These are phyloP conservation scores for Epichloe amarillans DNA, from an alignment of 2,329 filamentous ascomycete species.

Conservation along the genomic window DNA sequence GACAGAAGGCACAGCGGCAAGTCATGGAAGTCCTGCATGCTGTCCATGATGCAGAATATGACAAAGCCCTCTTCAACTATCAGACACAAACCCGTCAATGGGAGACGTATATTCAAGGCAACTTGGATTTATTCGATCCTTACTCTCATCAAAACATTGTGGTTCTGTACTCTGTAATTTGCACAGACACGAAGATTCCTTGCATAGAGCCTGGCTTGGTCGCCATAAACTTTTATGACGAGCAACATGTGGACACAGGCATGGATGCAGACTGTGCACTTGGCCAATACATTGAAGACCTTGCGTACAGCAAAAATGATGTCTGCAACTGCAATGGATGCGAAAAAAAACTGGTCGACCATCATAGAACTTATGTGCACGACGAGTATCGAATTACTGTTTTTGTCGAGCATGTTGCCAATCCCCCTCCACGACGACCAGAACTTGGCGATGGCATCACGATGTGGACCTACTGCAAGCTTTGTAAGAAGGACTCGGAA, in stretches of 20 bases:
- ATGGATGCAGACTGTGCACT: constrained; percentile 81
- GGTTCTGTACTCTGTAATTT: constrained; percentile 85
- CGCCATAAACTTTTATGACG: constrained; percentile 85
- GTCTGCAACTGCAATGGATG: constrained; percentile 75
- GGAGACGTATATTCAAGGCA: constrained; percentile 88
- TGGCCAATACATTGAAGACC: constrained; percentile 87
- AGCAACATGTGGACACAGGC: constrained; percentile 61
- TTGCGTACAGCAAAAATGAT: constrained; percentile 64
- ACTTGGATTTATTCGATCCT: constrained; percentile 81
- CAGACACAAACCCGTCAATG: constrained; percentile 89
- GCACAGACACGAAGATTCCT: constrained; percentile 83
- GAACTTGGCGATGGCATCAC: constrained; percentile 55
- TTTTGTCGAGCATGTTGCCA: constrained; percentile 54
- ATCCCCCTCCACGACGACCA: constrained; percentile 23
- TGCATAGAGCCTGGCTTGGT: constrained; percentile 87
- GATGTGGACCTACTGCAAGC: constrained; percentile 96
- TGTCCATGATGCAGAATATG: constrained; percentile 92
- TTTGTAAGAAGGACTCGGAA: constrained; percentile 81
- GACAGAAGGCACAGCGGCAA: constrained; percentile 67
- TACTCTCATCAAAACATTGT: constrained; percentile 95
- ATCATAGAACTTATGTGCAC: constrained; percentile 94
- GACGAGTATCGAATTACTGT: constrained; percentile 88
- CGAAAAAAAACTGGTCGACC: constrained; percentile 81
- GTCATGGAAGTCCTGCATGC: constrained; percentile 90
- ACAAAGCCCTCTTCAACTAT: constrained; percentile 88